Conservation (phyloP, 2,329 filamentous ascomycete species). For the Mycogone perniciosa region DNA sequence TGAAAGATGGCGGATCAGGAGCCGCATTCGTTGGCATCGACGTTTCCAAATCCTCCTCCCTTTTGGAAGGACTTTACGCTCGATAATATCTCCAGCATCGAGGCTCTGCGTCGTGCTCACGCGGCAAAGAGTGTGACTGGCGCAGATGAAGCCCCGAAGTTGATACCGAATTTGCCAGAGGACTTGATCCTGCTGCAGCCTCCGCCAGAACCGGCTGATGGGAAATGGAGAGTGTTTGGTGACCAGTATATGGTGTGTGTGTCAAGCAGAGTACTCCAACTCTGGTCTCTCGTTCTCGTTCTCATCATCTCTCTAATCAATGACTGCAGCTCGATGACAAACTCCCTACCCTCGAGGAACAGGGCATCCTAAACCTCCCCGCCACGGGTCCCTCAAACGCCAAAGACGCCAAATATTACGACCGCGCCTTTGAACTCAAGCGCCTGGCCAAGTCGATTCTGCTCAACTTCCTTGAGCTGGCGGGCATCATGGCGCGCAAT, state of each 20-base stretch:
- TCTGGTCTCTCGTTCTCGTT: no score
- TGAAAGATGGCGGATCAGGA: conserved; percentile 52
- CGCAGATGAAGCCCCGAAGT: conserved; percentile 22
- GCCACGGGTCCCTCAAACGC: conserved; percentile 34
- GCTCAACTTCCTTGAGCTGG: conserved; percentile 81
- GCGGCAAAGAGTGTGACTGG: conserved; percentile 15
- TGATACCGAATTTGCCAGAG: conserved; percentile 50
- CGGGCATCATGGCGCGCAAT: conserved; percentile 41
- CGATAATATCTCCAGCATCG: conserved; percentile 58
- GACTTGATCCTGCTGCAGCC: conserved; percentile 76
- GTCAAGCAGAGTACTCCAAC: background rate
- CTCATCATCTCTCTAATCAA: background rate
- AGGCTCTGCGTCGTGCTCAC: conserved; percentile 36
- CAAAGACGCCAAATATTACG: conserved; percentile 49
- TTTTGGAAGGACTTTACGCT: conserved; percentile 87
- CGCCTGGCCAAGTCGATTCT: conserved; percentile 77
- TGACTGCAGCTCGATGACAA: conserved; percentile 48
- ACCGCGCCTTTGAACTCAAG: conserved; percentile 63
- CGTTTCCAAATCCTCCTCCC: conserved; percentile 79
- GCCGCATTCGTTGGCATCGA: conserved; percentile 48
- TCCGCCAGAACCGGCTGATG: conserved; percentile 63
- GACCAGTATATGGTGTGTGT: conserved; percentile 50
- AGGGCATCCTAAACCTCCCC: conserved; percentile 62
- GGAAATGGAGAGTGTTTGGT: conserved; percentile 71
- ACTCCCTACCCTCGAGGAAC: conserved; percentile 61